Percentiles rank a stretch among this genome's conserved stretches.
These are phyloP conservation scores for Anthoceros angustus DNA, from an alignment of 225 moss, liverwort and hornwort species.

Conservation along the genomic window DNA sequence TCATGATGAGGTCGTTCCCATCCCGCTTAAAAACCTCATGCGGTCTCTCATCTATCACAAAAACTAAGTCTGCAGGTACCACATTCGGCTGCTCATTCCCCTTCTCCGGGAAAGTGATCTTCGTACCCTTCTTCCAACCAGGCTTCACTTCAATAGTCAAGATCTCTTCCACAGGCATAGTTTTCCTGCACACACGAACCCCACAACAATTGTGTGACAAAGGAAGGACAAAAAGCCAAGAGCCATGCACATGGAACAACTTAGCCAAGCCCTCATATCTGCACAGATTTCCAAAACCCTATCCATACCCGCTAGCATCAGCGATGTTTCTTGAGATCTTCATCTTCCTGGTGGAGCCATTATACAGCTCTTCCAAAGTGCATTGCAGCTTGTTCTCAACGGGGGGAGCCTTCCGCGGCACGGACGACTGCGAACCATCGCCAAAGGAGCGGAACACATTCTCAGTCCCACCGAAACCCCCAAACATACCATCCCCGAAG, in stretches of 20 bases:
- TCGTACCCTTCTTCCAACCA: conserved; percentile 98
- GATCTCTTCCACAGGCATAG: conserved; percentile 89
- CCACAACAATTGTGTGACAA: not conserved
- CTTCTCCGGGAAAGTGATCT: conserved; percentile 97
- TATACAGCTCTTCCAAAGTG: conserved; percentile 86
- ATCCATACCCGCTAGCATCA: conserved; percentile 42
- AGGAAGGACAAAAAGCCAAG: not conserved
- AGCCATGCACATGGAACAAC: not conserved
- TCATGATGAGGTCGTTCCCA: conserved; percentile 92
- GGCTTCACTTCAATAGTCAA: conserved; percentile 98
- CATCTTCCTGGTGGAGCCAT: conserved; percentile 95
- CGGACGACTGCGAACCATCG: conserved; percentile 63
- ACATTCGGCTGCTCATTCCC: conserved; percentile 90
- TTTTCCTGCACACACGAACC: conserved; percentile 31
- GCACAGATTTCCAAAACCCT: not conserved
- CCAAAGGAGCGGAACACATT: conserved; percentile 66
- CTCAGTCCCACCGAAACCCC: conserved; percentile 48
- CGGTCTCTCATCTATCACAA: conserved; percentile 94
- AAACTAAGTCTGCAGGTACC: conserved; percentile 88
- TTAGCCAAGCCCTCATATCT: not conserved
- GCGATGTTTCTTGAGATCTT: conserved; percentile 98
- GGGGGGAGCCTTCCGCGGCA: conserved; percentile 73
- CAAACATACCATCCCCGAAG: conserved; percentile 53
- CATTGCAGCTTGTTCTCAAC: conserved; percentile 96
- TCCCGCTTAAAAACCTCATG: conserved; percentile 88